Evolutionary conservation across 495 filamentous ascomycete species (phyloP).

Genomic region (Chaetomium tenue): DNA sequence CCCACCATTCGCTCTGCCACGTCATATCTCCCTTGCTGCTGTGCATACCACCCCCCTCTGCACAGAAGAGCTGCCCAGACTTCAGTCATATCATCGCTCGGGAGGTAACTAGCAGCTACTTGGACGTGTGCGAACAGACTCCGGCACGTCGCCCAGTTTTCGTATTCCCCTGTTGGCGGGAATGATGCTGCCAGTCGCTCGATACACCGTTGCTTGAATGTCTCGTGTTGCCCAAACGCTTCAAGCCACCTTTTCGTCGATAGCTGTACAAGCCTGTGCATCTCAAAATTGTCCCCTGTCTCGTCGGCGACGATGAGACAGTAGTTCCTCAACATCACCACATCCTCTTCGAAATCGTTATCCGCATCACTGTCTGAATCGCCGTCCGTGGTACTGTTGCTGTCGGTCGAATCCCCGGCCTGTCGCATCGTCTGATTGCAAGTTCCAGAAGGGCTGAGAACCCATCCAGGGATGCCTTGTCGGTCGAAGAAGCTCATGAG

Average conservation of each 20-base stretch:
- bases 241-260: constrained; percentile 45
- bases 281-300: constrained; percentile 30
- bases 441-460: constrained; percentile 19
- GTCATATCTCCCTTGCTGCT: constrained; percentile 27
- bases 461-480: constrained; percentile 37
- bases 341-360: constrained; percentile 43
- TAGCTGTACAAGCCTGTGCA: constrained; percentile 50
- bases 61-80: constrained; percentile 26
- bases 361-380: background rate
- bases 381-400: background rate
- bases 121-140: constrained; percentile 21
- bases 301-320: constrained; percentile 41
- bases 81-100: constrained; percentile 17
- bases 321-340: constrained; percentile 42
- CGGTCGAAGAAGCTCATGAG: constrained; percentile 48
- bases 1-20: constrained; percentile 21
- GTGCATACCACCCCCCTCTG: constrained; percentile 30
- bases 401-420: background rate
- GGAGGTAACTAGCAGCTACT: constrained; percentile 19
- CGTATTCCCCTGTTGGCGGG: constrained; percentile 35
- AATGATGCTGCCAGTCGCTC: constrained; percentile 40
- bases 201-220: constrained; percentile 36
- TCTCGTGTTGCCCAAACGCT: constrained; percentile 35
- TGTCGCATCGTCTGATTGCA: background rate
- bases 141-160: too few species aligned